Conservation (phyloP, 305 asterid species). For the Fraxinus nigra region DNA sequence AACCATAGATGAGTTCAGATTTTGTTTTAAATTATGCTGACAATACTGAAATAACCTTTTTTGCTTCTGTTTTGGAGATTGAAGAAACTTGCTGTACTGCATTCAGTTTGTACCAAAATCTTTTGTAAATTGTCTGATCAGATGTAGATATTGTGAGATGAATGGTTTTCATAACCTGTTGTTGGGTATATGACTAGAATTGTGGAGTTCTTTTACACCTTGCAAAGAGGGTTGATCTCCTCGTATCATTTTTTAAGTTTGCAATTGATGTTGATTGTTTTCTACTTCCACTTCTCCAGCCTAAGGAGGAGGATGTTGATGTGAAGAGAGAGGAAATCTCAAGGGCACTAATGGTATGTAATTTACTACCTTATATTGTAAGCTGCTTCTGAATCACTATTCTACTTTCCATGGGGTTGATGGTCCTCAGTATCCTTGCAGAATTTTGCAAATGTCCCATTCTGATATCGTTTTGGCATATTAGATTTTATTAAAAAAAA, state of each 20-base stretch:
- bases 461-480: conserved; percentile 5
- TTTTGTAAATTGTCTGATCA: conserved; percentile 5
- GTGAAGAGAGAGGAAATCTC: conserved; percentile 75
- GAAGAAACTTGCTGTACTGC: conserved; percentile 1
- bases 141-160: conserved; percentile 12
- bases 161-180: conserved; percentile 6
- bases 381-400: conserved; percentile 19
- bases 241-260: neutral
- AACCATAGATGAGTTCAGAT: conserved; percentile 13
- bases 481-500: neutral
- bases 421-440: conserved; percentile 15
- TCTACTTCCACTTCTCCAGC: conserved; percentile 44
- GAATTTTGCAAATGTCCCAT: conserved; percentile 7
- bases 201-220: conserved; percentile 15
- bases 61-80: neutral
- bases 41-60: conserved; percentile 8
- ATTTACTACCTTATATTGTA: conserved; percentile 21
- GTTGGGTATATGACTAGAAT: conserved; percentile 9
- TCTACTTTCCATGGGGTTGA: conserved; percentile 20
- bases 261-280: conserved; percentile 26
- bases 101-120: neutral
- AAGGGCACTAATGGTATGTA: conserved; percentile 80
- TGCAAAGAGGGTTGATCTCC: conserved; percentile 4
- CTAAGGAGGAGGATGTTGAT: conserved; percentile 60
- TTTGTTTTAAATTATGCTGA: neutral